Base-by-base conservation (phyloP, 441 rosid genomes). In the Brassica balearica region DNA sequence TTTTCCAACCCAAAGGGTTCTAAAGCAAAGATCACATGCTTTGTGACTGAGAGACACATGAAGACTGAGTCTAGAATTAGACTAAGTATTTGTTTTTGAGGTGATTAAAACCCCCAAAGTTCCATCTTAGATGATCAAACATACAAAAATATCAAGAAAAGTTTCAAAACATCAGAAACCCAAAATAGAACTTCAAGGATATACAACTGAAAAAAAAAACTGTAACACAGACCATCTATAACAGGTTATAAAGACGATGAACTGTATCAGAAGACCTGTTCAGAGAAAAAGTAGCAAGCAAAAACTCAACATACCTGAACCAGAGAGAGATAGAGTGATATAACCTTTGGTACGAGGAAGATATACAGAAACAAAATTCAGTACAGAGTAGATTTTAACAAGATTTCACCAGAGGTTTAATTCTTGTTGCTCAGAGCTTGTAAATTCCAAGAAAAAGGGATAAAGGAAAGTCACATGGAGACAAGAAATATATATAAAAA, bases 371-470 rank as follows among this genome's bases (percentile, higher is more conserved):
- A 72, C 12, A 1, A 65, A 7, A 19, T 72, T 29, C 65, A 80
- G 20, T 3, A 79, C 12, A 63, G 58, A 67, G 64, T 72, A 27
- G 68, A 72, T 65, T 58, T 62, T 25, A 65, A 67, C 53, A 73
- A 73, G 53, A 68, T 62, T 68, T 73, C 55, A 38, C 34, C 32
- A 56, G 64, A 75, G 53, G 46, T 58, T 3, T 56, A 63, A n/a
- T 73, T 25, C 25, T 51, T 38, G 75, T 70, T 69, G 76, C 20
- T 74, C 62, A 74, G 15, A 56, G 72, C 82, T 74, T 80, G 83
- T 75, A 80, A 75, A 80, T 75, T 80, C 80, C 83, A 80, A 80
- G 76, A 65, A 80, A 74, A 75, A 15, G 65, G 83, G 76, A 75
- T 75, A 75, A 70, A 75, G 65, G 48, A 48, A 64, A 69, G 20